Base-by-base conservation (phyloP, 495 filamentous ascomycete species). In the Penicillium psychrofluorescens region DNA sequence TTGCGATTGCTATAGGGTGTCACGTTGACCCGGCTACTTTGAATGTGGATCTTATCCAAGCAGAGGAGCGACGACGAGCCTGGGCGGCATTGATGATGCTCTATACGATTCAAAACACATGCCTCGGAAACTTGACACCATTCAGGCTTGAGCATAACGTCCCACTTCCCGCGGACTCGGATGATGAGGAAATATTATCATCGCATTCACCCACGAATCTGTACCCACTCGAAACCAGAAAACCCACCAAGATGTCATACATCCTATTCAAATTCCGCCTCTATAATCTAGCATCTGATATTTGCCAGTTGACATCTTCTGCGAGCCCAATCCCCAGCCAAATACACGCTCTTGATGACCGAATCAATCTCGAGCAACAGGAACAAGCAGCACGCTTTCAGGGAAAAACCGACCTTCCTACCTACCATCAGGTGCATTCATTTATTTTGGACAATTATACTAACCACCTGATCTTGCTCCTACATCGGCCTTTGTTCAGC, bases 71-170 rank as follows among this genome's bases (percentile, higher is more conserved):
- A 11, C 42, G 48, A 11, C 35, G 51, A 36, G 42, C 28, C n/a
- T 54, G 51, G 51, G 36, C 42, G 8, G 45, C 34, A 1, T 15
- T 53, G 10, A 48, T 45, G 44, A 45, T 48, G 44, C 41, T 53
- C 9, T 45, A 41, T 22, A 43, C 39, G 6, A 48, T 43, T 39
- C 46, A 48, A 29, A 48, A 48, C 14, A 48, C 46, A 12, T 40
- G 44, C 12, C 33, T 48, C 11, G 46, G 35, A n/a, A 43, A 37
- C 15, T 5, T 42, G 35, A 30, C 34, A 10, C 46, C 39, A 29
- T 48, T 43, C 29, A 5, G 38, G 29, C 10, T 43, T 9, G 28
- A 30, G 11, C 37, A 43, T 14, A 39, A 39, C 4, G 40, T 42
- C 13, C 30, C 9, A 8, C 31, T 34, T 27, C 40, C 40, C 7